Evolutionary conservation across 2,329 filamentous ascomycete genomes (phyloP).

Genomic region (Apiospora arundinis): DNA sequence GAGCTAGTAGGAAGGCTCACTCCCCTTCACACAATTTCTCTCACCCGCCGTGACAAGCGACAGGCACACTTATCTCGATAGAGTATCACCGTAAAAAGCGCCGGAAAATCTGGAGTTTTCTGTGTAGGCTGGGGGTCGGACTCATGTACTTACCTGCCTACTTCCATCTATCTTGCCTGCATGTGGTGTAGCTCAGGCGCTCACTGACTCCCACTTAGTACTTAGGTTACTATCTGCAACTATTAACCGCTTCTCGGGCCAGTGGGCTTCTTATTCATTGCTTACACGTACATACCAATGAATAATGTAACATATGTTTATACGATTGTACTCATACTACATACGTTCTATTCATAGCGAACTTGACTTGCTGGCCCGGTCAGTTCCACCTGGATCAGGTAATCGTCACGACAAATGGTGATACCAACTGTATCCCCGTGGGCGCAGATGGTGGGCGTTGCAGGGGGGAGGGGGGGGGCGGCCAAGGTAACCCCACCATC

Average conservation of each 20-base stretch:
- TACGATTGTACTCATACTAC: too few species aligned
- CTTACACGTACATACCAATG: background rate
- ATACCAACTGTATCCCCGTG: conserved; percentile 28
- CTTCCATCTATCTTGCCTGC: background rate
- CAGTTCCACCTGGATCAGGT: conserved; percentile 18
- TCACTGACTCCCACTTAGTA: background rate
- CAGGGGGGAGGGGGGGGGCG: conserved; percentile 24
- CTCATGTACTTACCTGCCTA: conserved; percentile 12
- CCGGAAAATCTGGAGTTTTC: conserved; percentile 5
- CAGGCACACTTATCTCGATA: conserved; percentile 10
- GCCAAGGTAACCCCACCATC: conserved; percentile 25
- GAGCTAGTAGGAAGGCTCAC: background rate
- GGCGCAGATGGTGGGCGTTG: conserved; percentile 33
- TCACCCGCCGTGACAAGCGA: background rate
- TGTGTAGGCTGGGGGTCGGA: conserved; percentile 2
- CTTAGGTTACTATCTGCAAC: background rate
- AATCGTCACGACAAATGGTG: conserved; percentile 36
- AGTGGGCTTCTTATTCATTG: background rate
- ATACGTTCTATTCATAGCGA: background rate
- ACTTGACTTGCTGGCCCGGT: background rate
- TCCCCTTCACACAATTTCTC: conserved; percentile 7
- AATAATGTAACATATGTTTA: too few species aligned
- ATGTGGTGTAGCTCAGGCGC: background rate
- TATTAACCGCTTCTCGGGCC: background rate
- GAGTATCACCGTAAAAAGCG: conserved; percentile 11